phyloP scores from a whole-genome alignment of 2,329 filamentous ascomycete genomes.

The Exophiala dermatitidis region DNA sequence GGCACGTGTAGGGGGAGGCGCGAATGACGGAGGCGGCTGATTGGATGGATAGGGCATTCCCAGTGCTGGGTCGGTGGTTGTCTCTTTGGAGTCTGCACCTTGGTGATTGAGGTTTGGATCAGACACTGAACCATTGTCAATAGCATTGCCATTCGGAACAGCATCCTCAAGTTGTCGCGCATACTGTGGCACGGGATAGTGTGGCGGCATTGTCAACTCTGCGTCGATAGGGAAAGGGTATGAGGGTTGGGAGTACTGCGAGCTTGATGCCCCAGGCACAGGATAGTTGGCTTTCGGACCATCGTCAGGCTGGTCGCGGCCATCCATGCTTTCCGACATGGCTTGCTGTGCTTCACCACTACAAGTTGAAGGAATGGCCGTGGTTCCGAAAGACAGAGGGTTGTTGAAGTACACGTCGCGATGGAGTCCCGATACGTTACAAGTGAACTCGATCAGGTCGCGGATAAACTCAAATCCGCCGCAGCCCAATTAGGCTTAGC shows the following conservation, averaged over 20 bases:
- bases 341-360: conserved; percentile 1
- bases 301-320: conserved; percentile 15
- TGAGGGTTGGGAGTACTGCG: conserved; percentile 15
- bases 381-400: conserved; percentile 16
- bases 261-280: background rate
- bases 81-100: conserved; percentile 5
- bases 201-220: conserved; percentile 17
- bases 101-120: conserved; percentile 7
- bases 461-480: background rate
- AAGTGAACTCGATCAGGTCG: background rate
- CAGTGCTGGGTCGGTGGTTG: conserved; percentile 15
- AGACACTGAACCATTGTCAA: conserved; percentile 5
- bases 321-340: conserved; percentile 12
- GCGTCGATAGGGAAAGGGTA: conserved; percentile 18
- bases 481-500: background rate
- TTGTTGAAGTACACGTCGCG: conserved; percentile 7
- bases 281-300: conserved; percentile 16
- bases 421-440: background rate
- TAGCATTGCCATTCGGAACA: background rate
- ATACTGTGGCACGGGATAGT: conserved; percentile 14
- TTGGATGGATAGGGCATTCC: conserved; percentile 17
- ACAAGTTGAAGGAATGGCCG: conserved; percentile 10
- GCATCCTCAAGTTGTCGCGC: conserved; percentile 12
- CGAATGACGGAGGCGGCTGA: conserved; percentile 6
- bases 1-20: conserved; percentile 10